Evolutionary conservation across 768 basidiomycete species (phyloP), one percentile per base, ranked within the genome.

Genomic region (Suillus variegatus): DNA sequence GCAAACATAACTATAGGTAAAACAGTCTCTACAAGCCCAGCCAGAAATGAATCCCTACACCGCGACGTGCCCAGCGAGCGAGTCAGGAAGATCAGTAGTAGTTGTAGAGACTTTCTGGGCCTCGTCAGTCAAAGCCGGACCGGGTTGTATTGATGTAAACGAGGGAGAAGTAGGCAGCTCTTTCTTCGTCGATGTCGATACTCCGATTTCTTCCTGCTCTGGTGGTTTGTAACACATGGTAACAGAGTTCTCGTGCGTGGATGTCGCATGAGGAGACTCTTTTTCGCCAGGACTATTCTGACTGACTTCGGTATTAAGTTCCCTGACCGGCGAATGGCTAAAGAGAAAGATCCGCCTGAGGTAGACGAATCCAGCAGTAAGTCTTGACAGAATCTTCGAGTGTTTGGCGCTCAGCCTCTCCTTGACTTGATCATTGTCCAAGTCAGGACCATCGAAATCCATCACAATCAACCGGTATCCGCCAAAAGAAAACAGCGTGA

Each of bases 391-490:
- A 41, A 10, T 16, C 35, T 63, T 66, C 40, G 68, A 73, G 10
- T 84, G 80, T 63, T 79, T 82, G 9, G 67, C 68, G 18, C 74
- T 78, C 64, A 86, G 77, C 4, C 74, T 75, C 55, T 85, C 82
- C 54, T 79, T 78, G 5, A 90, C 79, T 62, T 87, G 85, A 60
- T 87, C 85, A 10, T 82, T 77, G 62, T 86, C 82, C 3, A 89
- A 77, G 62, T 91, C 89, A 0, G 88, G 86, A 0, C 89, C 89
- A 16, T 77, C 78, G 67, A 84, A 92, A 72, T 93, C 91, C 79
- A 84, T 83, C 22, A 80, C 79, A 35, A 92, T 76, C 68, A 82
- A 79, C 4, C 79, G 80, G 65, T 82, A 79, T 3, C 82, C 88
- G 18, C 90, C 90, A 40, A 85, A 70, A 0, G 90, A 86, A 70